A percentile compares a stretch with the other conserved stretches of the same genome.
These are phyloP conservation scores for Suillus luteus DNA, from an alignment of 768 basidiomycete genomes.

Conservation along the genomic window DNA sequence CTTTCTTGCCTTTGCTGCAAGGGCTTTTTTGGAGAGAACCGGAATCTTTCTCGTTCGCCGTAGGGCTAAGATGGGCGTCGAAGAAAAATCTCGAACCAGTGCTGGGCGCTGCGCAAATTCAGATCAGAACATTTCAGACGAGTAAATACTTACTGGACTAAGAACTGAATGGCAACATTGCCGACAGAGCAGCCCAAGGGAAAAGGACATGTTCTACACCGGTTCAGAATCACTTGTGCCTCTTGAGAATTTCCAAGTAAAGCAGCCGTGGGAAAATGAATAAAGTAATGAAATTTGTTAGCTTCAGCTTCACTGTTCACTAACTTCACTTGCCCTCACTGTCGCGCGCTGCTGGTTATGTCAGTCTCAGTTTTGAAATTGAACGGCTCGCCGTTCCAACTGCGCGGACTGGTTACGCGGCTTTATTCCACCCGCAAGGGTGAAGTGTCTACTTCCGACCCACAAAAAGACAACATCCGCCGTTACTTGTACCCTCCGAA, in stretches of 20 bases:
- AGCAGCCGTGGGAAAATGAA: constrained; percentile 27
- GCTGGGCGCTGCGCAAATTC: constrained; percentile 9
- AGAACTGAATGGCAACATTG: constrained; percentile 23
- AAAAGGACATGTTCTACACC: constrained; percentile 23
- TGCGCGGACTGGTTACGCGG: constrained; percentile 35
- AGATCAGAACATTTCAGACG: constrained; percentile 10
- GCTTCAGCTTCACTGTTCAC: background rate
- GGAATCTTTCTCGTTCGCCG: constrained; percentile 58
- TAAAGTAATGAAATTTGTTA: constrained; percentile 4
- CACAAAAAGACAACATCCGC: constrained; percentile 72
- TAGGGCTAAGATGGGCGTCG: constrained; percentile 43
- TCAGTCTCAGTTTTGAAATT: constrained; percentile 44
- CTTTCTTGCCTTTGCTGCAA: constrained; percentile 63
- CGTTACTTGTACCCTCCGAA: constrained; percentile 81
- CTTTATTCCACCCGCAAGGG: constrained; percentile 39
- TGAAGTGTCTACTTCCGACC: constrained; percentile 43
- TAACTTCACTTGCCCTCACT: background rate
- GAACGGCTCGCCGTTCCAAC: constrained; percentile 34
- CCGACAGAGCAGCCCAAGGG: constrained; percentile 28
- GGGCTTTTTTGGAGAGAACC: constrained; percentile 68
- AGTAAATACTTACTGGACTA: constrained; percentile 21
- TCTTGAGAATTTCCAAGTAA: constrained; percentile 11
- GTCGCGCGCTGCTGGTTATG: background rate
- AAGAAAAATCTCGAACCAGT: constrained; percentile 53
- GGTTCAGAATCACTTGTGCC: background rate